Evolutionary conservation across 139 green algal species (phyloP), one percentile per base, ranked within the genome.

Genomic region (Eudorina sp.): DNA sequence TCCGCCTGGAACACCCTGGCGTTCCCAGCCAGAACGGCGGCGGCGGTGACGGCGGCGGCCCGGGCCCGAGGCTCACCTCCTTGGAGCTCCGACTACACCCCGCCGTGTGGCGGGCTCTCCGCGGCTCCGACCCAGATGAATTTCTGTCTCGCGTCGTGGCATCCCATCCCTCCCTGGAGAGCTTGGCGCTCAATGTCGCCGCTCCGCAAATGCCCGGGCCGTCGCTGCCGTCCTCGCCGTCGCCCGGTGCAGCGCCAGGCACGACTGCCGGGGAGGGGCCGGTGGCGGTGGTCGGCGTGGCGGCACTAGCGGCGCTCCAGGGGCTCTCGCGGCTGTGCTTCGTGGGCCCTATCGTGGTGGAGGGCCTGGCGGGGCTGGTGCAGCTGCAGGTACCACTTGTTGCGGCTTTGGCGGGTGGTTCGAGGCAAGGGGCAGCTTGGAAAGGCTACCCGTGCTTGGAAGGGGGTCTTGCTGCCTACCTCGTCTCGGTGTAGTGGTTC

Each of bases 341-440:
- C 31, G 80, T 27, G 41, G 80, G 80, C 8, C 43, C 60, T 4
- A 21, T 86, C 1, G 40, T 48, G 27, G 41, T 64, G 27, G 80
- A 86, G 60, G 80, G 80, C 25, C 80, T 86, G n/a, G 60, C 29
- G 62, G 60, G 14, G 41, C 60, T 86, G 5, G 51, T 45, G 60
- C 80, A 76, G 80, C 80, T 86, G n/a, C 41, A 86, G 80, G 80
- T 86, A n/a, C n/a, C n/a, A 58, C 51, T 16, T 58, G 51, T n/a
- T n/a, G n/a, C n/a, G n/a, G n/a, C n/a, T n/a, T n/a, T n/a, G n/a
- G n/a, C n/a, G n/a, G n/a, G n/a, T n/a, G n/a, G n/a, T n/a, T n/a
- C n/a, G n/a, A n/a, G n/a, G n/a, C n/a, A n/a, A n/a, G n/a, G n/a
- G n/a, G n/a, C n/a, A n/a, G n/a, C n/a, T n/a, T n/a, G n/a, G n/a